Evolutionary conservation across 352 stramenopile genomes (phyloP).

Genomic region (Globisporangium solare): DNA sequence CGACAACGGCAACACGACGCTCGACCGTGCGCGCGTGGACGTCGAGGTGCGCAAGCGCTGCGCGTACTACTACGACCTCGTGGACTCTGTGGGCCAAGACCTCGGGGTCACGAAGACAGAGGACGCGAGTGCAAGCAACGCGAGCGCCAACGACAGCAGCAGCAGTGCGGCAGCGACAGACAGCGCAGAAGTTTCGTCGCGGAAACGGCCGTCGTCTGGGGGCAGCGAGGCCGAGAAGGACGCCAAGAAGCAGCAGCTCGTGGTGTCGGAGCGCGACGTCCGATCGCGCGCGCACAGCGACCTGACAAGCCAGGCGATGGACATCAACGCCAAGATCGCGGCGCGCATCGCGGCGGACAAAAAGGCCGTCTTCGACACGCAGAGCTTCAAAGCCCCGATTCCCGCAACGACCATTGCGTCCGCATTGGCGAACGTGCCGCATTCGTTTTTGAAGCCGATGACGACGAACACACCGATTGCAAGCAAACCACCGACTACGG

Average conservation of each 20-base stretch:
- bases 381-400: neutral
- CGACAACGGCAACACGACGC: constrained; percentile 1
- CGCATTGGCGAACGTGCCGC: constrained; percentile 1
- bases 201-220: constrained; percentile 1
- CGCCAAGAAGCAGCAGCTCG: constrained; percentile 9
- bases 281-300: neutral
- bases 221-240: neutral
- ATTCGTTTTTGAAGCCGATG: constrained; percentile 11
- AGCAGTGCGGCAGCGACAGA: neutral
- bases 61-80: constrained; percentile 15
- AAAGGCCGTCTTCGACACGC: neutral
- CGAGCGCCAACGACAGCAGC: neutral
- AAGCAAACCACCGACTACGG: neutral
- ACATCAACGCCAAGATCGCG: neutral
- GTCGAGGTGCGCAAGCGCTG: constrained; percentile 9
- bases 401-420: constrained; percentile 1
- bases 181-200: neutral
- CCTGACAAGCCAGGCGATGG: neutral
- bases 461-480: neutral
- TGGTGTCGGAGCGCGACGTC: constrained; percentile 1
- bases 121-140: neutral
- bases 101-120: neutral
- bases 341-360: neutral
- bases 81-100: constrained; percentile 8
- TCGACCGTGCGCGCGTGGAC: constrained; percentile 3